A percentile compares a stretch with the other conserved stretches of the same genome.
phyloP scores from a whole-genome alignment of 116 monocot species.

The Posidonia oceanica region DNA sequence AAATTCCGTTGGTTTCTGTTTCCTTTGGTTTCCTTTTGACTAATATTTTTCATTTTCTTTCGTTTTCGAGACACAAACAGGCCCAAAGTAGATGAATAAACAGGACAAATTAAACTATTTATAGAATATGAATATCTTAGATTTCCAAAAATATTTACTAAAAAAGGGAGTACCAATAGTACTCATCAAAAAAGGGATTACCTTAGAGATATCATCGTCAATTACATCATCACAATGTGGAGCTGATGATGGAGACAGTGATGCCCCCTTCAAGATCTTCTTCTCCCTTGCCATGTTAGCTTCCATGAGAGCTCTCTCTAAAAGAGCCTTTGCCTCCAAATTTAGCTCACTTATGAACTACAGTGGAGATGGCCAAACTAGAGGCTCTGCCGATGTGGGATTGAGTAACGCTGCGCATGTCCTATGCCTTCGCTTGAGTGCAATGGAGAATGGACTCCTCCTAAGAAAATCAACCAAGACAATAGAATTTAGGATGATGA shows the following conservation, averaged over 20 bases:
- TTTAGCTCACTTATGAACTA: conserved; percentile 89
- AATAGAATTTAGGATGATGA: background rate
- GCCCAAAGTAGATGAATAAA: too few species aligned
- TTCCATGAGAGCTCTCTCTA: conserved; percentile 78
- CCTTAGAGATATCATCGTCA: conserved; percentile 67
- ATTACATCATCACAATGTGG: conserved; percentile 35
- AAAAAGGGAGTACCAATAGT: too few species aligned
- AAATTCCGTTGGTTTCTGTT: too few species aligned
- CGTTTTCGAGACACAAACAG: too few species aligned
- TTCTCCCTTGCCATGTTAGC: conserved; percentile 80
- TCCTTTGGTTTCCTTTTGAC: too few species aligned
- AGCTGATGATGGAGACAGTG: conserved; percentile 39
- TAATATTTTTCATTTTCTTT: too few species aligned
- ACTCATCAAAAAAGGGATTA: conserved; percentile 6
- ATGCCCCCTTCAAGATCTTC: conserved; percentile 54
- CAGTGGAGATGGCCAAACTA: conserved; percentile 88
- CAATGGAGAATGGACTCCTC: conserved; percentile 64
- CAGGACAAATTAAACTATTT: too few species aligned
- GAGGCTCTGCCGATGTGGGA: conserved; percentile 74
- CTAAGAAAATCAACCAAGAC: conserved; percentile 21
- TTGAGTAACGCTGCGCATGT: conserved; percentile 80
- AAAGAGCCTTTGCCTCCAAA: conserved; percentile 55
- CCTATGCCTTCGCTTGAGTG: conserved; percentile 50
- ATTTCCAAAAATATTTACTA: too few species aligned
- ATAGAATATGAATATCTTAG: too few species aligned